Evolutionary conservation across 2,329 filamentous ascomycete genomes (phyloP).

Genomic region (Botryotinia globosa): DNA sequence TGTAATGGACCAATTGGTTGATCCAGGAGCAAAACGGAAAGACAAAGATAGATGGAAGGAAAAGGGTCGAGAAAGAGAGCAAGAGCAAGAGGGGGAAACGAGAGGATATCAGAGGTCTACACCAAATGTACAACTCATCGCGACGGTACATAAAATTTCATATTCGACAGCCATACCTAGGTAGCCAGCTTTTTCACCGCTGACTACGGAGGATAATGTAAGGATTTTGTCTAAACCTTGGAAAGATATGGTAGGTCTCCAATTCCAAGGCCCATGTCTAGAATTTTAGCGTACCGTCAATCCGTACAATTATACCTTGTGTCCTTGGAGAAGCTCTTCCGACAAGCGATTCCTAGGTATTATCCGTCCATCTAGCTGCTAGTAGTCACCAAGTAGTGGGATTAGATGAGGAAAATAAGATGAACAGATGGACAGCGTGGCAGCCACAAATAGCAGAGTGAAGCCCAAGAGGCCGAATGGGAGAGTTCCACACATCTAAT

Average conservation of each 20-base stretch:
- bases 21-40: neutral
- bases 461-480: neutral
- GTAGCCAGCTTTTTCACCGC: conserved; percentile 16
- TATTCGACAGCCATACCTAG: conserved; percentile 7
- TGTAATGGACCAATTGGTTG: conserved; percentile 3
- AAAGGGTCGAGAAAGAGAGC: conserved; percentile 16
- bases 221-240: conserved; percentile 17
- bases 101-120: conserved; percentile 19
- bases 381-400: neutral
- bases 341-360: conserved; percentile 9
- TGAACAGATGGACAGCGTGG: conserved; percentile 13
- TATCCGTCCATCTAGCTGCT: neutral
- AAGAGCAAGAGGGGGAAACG: conserved; percentile 17
- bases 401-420: conserved; percentile 2
- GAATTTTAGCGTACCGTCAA: conserved; percentile 4
- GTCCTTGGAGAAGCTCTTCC: conserved; percentile 1
- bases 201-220: conserved; percentile 7
- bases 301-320: conserved; percentile 6
- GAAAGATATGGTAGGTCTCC: conserved; percentile 2
- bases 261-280: conserved; percentile 5
- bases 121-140: conserved; percentile 21
- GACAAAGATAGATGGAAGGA: conserved; percentile 8
- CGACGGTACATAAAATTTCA: conserved; percentile 11
- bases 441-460: conserved; percentile 2
- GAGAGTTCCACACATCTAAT: conserved; percentile 13